Evolutionary conservation across 2,329 filamentous ascomycete species (phyloP), one percentile per base, ranked within the genome.

Genomic region (Ceratocystis lukuohia): DNA sequence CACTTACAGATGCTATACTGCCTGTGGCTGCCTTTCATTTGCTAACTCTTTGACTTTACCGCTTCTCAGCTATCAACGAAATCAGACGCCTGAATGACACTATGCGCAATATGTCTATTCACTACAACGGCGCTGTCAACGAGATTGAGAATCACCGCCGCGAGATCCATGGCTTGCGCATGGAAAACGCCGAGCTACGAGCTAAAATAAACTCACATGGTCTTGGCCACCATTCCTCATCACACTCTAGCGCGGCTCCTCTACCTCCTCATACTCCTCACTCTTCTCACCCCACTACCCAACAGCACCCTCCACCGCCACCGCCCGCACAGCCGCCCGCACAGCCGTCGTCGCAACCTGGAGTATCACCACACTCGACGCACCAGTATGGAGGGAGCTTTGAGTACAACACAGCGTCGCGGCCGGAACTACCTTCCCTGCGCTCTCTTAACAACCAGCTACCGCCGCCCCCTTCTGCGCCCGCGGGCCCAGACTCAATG

Each of bases 401-500:
- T n/a, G 65, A 59, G 25, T 66, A 61, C 65, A 65, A 72, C 68
- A 69, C 68, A 68, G 65, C 75, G 68, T 71, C 72, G 69, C 77
- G 81, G n/a, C 79, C 80, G 15, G 81, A 85, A 70, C 75, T 86
- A 37, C 69, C 69, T 28, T 68, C 69, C 12, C 59, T 69, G 2
- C 57, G 69, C 22, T 56, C 68, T 12, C 59, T 69, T 77, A 81
- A 22, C 77, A 79, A 15, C 80, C 84, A 63, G 70, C 75, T 86
- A 37, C 75, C 74, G 66, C 72, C 80, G 6, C 72, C 75, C 5
- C 76, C 74, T 37, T 72, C 80, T 7, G 37, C 10, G 37, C 71
- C 75, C 4, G 76, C 74, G 37, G 74, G 74, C 0, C 80, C 84
- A 1, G 84, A 87, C 25, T 82, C 82, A 0, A 87, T 87, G 84